Evolutionary conservation across 768 basidiomycete species (phyloP).

Genomic region (Mrakia gelida): DNA sequence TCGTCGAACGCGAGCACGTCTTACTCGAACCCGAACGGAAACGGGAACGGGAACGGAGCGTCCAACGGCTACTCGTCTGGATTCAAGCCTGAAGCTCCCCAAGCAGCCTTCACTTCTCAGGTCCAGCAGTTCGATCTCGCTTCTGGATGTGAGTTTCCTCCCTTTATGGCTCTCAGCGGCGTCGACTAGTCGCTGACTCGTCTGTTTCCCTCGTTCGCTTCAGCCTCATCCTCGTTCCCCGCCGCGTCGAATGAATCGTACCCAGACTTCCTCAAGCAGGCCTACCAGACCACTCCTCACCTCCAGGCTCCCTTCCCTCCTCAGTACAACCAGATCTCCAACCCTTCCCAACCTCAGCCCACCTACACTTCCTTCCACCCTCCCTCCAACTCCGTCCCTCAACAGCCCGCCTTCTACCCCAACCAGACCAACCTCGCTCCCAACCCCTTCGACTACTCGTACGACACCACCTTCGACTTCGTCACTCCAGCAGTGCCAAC

Average conservation of each 20-base stretch:
- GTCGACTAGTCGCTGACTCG: background rate
- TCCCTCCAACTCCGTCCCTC: background rate
- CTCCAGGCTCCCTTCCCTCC: background rate
- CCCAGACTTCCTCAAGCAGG: conserved; percentile 1
- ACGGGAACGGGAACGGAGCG: background rate
- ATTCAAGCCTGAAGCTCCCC: background rate
- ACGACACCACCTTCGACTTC: background rate
- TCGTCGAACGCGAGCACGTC: background rate
- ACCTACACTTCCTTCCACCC: background rate
- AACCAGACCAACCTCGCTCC: background rate
- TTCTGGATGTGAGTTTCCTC: background rate
- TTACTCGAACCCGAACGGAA: background rate
- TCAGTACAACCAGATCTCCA: background rate
- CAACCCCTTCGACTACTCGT: background rate
- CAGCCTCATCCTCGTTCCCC: background rate
- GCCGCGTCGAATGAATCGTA: background rate
- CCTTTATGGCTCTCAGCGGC: too few species aligned
- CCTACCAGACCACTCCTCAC: background rate
- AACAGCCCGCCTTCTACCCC: background rate
- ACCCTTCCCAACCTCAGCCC: background rate
- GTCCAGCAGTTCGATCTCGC: background rate
- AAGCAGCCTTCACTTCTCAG: background rate
- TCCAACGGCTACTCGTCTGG: background rate
- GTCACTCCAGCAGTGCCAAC: background rate
- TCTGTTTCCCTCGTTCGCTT: background rate